Percentiles rank a stretch among this genome's conserved stretches.
Conservation (phyloP, 2,329 filamentous ascomycete species). For the Colletotrichum endophyticum region DNA sequence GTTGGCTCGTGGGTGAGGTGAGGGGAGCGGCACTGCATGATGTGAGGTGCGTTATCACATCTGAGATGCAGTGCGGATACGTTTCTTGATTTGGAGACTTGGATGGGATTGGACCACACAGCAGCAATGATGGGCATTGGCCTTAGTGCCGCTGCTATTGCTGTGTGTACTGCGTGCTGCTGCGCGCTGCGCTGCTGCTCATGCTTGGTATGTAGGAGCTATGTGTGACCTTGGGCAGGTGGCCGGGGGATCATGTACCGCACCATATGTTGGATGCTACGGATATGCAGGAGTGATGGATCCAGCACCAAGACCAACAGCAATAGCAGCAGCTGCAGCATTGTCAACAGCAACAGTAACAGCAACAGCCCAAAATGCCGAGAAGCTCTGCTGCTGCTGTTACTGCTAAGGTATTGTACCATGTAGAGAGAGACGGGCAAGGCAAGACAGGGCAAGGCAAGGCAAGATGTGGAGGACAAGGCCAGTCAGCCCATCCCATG, state of each 20-base stretch:
- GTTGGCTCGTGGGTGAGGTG: constrained; percentile 4
- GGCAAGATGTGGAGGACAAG: not conserved
- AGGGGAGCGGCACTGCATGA: constrained; percentile 4
- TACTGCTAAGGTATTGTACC: not conserved
- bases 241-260: not conserved
- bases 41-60: constrained; percentile 13
- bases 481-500: not conserved
- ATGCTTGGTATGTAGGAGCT: not conserved
- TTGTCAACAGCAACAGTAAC: not conserved
- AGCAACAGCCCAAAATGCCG: not conserved
- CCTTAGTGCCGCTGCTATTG: not conserved
- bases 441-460: not conserved
- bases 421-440: not conserved
- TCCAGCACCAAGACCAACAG: not conserved
- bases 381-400: not conserved
- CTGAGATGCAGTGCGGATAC: constrained; percentile 9
- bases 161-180: not conserved
- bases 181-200: not conserved
- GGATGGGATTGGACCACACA: not conserved
- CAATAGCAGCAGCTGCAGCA: too few species aligned
- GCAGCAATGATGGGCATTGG: not conserved
- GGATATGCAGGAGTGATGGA: not conserved
- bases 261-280: not conserved
- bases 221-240: not conserved
- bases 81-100: not conserved